Percentiles rank a stretch among this genome's conserved stretches.
Conservation (phyloP, 331 rosid species). For the Malus hybrid region DNA sequence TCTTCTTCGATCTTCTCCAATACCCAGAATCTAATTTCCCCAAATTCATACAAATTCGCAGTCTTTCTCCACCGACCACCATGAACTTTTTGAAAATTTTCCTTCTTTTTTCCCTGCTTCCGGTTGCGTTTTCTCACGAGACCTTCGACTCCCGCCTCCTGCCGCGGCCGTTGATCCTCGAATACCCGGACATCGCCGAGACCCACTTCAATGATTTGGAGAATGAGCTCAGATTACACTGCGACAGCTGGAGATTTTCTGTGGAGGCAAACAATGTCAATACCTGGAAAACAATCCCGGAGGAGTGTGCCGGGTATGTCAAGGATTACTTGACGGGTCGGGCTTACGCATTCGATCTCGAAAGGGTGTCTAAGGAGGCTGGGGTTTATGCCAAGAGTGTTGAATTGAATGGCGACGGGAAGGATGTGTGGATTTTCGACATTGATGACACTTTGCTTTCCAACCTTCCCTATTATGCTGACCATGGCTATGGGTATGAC, state of each 20-base stretch:
- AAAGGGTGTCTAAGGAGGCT: conserved; percentile 53
- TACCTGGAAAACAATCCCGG: conserved; percentile 65
- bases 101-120: conserved; percentile 23
- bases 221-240: conserved; percentile 35
- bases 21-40: conserved; percentile 4
- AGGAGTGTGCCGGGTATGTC: conserved; percentile 59
- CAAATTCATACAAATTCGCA: background rate
- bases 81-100: conserved; percentile 24
- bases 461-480: conserved; percentile 75
- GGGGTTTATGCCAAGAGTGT: conserved; percentile 42
- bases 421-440: conserved; percentile 79
- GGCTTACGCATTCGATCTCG: conserved; percentile 46
- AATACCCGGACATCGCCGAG: conserved; percentile 29
- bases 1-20: background rate
- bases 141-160: conserved; percentile 31
- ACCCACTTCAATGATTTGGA: conserved; percentile 18
- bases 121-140: conserved; percentile 30
- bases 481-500: conserved; percentile 69
- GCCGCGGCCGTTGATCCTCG: conserved; percentile 51
- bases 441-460: conserved; percentile 87
- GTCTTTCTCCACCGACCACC: background rate
- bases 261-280: conserved; percentile 70
- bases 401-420: conserved; percentile 49
- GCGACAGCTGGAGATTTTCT: conserved; percentile 75
- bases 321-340: conserved; percentile 52